A percentile compares a stretch with the other conserved stretches of the same genome.
Evolutionary conservation across 352 stramenopile genomes (phyloP).

Genomic region (Pythium plurisporium): DNA sequence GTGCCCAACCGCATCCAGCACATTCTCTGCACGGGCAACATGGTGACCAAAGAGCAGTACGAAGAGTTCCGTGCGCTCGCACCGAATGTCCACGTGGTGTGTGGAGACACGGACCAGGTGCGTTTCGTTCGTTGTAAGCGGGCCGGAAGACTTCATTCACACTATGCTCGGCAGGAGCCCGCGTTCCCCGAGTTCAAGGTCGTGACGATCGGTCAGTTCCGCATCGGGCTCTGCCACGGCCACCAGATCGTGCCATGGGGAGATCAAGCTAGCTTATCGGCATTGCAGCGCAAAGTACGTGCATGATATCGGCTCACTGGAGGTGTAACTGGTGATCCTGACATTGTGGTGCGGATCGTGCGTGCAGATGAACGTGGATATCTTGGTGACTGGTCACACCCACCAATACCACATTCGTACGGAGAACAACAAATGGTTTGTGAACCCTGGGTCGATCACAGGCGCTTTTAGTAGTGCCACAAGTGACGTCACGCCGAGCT

Average conservation of each 20-base stretch:
- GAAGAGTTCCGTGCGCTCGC: constrained; percentile 94
- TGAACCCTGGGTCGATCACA: constrained; percentile 97
- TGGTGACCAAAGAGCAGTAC: constrained; percentile 94
- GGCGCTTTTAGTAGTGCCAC: constrained; percentile 89
- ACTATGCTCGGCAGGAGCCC: constrained; percentile 40
- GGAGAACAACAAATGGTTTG: constrained; percentile 94
- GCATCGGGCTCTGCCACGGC: constrained; percentile 96
- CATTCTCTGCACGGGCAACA: constrained; percentile 97
- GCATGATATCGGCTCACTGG: too few relatives aligned
- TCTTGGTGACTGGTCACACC: constrained; percentile 95
- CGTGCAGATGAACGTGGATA: constrained; percentile 94
- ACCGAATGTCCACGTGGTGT: constrained; percentile 95
- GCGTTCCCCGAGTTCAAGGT: constrained; percentile 94
- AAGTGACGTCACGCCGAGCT: constrained; percentile 89
- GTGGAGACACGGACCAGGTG: constrained; percentile 93
- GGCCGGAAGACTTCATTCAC: too few relatives aligned
- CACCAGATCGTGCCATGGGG: constrained; percentile 95
- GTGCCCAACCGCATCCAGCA: constrained; percentile 98
- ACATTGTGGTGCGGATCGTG: not conserved
- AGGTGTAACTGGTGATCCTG: too few relatives aligned
- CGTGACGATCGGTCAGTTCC: constrained; percentile 95
- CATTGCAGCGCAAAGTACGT: constrained; percentile 86
- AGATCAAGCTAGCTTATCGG: constrained; percentile 81
- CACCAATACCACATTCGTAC: constrained; percentile 92
- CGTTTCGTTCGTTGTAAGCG: too few relatives aligned